Conservation (phyloP, 2,329 filamentous ascomycete genomes). For the Cercospora janseana region DNA sequence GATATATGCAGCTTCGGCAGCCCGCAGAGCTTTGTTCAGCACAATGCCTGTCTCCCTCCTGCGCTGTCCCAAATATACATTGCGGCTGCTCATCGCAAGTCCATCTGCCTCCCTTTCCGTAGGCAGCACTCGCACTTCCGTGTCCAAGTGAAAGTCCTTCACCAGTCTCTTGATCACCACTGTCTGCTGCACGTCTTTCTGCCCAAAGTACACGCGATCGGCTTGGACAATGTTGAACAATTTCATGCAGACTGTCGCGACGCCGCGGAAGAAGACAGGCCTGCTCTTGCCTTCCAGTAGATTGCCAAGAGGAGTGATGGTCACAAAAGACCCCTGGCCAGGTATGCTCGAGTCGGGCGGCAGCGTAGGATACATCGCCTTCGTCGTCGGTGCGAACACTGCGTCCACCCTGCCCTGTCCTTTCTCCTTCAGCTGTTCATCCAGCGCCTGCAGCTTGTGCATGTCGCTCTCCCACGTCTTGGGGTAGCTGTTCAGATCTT, state of each 20-base stretch:
- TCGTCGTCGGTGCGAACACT: slow-evolving; percentile 80
- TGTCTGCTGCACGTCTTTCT: slow-evolving; percentile 97
- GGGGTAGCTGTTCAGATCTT: slow-evolving; percentile 87
- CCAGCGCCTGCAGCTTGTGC: slow-evolving; percentile 63
- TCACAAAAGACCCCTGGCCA: slow-evolving; percentile 84
- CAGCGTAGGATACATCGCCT: slow-evolving; percentile 83
- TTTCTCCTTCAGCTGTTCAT: slow-evolving; percentile 63
- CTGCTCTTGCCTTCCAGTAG: slow-evolving; percentile 80
- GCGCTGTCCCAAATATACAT: slow-evolving; percentile 82
- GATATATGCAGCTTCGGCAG: slow-evolving; percentile 67
- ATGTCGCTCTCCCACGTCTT: slow-evolving; percentile 83
- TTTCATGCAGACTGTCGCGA: slow-evolving; percentile 95
- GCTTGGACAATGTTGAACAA: slow-evolving; percentile 79
- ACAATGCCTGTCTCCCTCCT: slow-evolving; percentile 71
- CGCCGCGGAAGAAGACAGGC: slow-evolving; percentile 93
- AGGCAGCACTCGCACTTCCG: slow-evolving; percentile 67
- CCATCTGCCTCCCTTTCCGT: slow-evolving; percentile 79
- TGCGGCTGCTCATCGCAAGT: slow-evolving; percentile 85
- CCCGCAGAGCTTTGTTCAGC: slow-evolving; percentile 65
- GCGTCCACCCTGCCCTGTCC: slow-evolving; percentile 67
- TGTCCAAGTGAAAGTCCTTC: slow-evolving; percentile 78
- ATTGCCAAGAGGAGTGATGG: slow-evolving; percentile 77
- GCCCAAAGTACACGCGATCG: slow-evolving; percentile 85
- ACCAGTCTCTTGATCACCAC: slow-evolving; percentile 86
- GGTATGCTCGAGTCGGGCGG: slow-evolving; percentile 69